Conservation (phyloP, 306 rosid species). For the Pyrus pyrifolia region DNA sequence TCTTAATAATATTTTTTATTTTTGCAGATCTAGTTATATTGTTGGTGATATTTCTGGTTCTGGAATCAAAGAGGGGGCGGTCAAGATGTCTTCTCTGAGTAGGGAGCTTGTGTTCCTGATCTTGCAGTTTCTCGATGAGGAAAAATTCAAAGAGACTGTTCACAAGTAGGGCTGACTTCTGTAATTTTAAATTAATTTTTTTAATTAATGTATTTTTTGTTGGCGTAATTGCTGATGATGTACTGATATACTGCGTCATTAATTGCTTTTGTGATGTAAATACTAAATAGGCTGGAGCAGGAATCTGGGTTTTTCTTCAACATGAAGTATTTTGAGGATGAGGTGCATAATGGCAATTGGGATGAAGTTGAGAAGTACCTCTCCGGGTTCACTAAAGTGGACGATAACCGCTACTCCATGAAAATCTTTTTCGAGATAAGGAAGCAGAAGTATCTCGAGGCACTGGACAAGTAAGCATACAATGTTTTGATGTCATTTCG, state of each 20-base stretch:
- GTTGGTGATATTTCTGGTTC: conserved; percentile 32
- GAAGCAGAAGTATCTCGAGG: conserved; percentile 96
- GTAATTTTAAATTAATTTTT: neutral
- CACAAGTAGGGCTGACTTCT: conserved; percentile 63
- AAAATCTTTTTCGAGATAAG: conserved; percentile 98
- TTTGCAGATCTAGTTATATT: conserved; percentile 70
- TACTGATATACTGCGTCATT: conserved; percentile 22
- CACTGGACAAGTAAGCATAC: conserved; percentile 84
- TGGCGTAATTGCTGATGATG: conserved; percentile 8
- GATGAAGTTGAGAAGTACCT: conserved; percentile 96
- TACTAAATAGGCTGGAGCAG: conserved; percentile 75
- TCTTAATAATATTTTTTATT: neutral
- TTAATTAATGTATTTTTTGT: neutral
- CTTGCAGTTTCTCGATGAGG: conserved; percentile 98
- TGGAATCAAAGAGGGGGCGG: conserved; percentile 39
- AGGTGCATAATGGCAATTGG: conserved; percentile 98
- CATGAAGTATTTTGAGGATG: conserved; percentile 97
- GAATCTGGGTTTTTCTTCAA: conserved; percentile 98
- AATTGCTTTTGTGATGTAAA: conserved; percentile 18
- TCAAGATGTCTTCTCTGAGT: conserved; percentile 88
- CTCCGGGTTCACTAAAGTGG: conserved; percentile 96
- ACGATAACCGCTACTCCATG: conserved; percentile 95
- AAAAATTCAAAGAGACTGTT: conserved; percentile 97
- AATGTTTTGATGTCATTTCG: neutral
- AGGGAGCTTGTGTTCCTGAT: conserved; percentile 98